Evolutionary conservation across 1,284 basidiomycete species (phyloP), one percentile per base, ranked within the genome.

Genomic region (Pulveroboletus sp.): DNA sequence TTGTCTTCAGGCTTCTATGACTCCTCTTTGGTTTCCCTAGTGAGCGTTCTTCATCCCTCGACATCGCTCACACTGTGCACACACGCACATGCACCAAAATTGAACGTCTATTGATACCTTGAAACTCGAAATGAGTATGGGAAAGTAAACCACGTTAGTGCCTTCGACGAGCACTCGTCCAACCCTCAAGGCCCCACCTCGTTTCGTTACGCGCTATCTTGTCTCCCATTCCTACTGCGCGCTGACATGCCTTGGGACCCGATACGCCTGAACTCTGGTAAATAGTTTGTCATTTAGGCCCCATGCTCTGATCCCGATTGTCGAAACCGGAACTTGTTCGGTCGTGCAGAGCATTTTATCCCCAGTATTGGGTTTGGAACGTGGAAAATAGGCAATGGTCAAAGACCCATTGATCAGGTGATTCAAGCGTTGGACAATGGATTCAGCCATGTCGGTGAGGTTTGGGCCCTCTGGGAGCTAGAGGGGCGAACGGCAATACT

Each of bases 281-380:
- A 54, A 69, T 56, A 25, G 29, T 26, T 40, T 15, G 14, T 35
- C 31, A 5, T 40, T 33, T 15, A 29, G 22, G 6, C 15, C 25
- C 20, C 18, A 5, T 4, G 9, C n/a, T n/a, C n/a, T 31, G 25
- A 8, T 14, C 22, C 24, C 15, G 22, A n/a, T 35, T 18, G 15
- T 17, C 20, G 4, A 48, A 51, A 24, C 53, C 26, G 18, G 39
- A 43, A 26, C 49, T 25, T 52, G 15, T 12, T 22, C 31, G 33
- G 45, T 22, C 33, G 33, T 9, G 14, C 49, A 80, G 79, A 78
- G 5, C 65, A 73, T 57, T 59, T 58, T 22, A 80, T 82, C 38
- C 81, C 81, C 18, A 72, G 72, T 40, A 79, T 85, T 58, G 81
- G 73, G 56, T 83, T 81, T 62, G 81, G 81, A 9, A 83, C 82